Conservation (phyloP, 2,329 filamentous ascomycete species). For the Fusarium coffeatum region DNA sequence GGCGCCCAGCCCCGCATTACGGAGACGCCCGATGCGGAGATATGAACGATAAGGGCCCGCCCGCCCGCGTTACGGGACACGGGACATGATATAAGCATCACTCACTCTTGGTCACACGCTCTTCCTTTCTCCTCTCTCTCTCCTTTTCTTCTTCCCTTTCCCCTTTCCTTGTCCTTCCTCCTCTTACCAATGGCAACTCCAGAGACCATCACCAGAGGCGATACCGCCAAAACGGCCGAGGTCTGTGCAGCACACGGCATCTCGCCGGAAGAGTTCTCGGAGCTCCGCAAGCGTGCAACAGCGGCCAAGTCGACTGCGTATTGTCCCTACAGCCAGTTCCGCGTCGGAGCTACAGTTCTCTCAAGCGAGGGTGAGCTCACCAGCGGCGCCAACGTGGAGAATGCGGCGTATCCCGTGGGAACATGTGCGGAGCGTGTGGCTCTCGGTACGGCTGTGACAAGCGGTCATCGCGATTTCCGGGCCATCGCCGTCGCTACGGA, state of each 20-base stretch:
- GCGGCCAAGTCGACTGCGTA: slow-evolving; percentile 84
- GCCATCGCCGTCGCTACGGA: slow-evolving; percentile 90
- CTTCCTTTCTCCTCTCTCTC: not conserved
- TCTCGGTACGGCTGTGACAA: slow-evolving; percentile 80
- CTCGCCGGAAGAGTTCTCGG: slow-evolving; percentile 70
- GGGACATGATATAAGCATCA: slow-evolving; percentile 27
- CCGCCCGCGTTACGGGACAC: slow-evolving; percentile 31
- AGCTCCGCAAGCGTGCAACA: slow-evolving; percentile 70
- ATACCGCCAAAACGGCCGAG: slow-evolving; percentile 45
- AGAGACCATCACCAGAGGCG: slow-evolving; percentile 45
- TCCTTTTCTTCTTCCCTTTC: not conserved
- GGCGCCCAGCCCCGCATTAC: slow-evolving; percentile 43
- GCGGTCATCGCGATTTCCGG: slow-evolving; percentile 69
- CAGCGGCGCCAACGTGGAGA: slow-evolving; percentile 88
- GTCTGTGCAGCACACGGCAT: slow-evolving; percentile 59
- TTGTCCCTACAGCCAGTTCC: slow-evolving; percentile 93
- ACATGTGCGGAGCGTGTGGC: slow-evolving; percentile 96
- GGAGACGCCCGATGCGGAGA: slow-evolving; percentile 44
- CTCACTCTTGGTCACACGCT: not conserved
- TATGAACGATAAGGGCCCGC: slow-evolving; percentile 33
- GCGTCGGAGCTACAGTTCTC: slow-evolving; percentile 86
- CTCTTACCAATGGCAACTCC: slow-evolving; percentile 32
- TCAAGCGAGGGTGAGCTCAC: slow-evolving; percentile 56
- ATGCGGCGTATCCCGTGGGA: slow-evolving; percentile 92
- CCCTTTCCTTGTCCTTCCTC: not conserved